Evolutionary conservation across 2,329 filamentous ascomycete genomes (phyloP).

Genomic region (Ophiostoma tasmaniense): DNA sequence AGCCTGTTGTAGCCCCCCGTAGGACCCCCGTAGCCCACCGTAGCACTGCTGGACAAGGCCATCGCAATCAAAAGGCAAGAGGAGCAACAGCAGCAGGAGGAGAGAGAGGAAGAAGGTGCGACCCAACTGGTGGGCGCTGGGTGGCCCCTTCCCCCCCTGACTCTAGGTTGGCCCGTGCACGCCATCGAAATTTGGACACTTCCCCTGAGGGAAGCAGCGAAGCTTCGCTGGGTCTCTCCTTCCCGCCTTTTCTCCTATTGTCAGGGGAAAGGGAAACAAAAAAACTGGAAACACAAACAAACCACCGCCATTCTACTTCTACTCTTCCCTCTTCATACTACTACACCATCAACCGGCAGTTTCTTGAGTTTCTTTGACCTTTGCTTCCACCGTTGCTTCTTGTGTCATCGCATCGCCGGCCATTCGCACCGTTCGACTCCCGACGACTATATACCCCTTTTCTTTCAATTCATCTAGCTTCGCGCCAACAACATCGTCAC

Average conservation of each 20-base stretch:
- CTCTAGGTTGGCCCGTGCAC: slow-evolving; percentile 22
- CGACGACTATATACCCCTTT: slow-evolving; percentile 1
- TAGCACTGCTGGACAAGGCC: slow-evolving; percentile 8
- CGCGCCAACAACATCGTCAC: slow-evolving; percentile 16
- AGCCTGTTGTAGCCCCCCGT: background rate
- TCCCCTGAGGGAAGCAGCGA: slow-evolving; percentile 19
- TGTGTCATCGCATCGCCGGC: slow-evolving; percentile 2
- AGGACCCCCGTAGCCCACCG: background rate
- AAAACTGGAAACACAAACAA: slow-evolving; percentile 19
- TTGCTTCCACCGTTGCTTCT: background rate
- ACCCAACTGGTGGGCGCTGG: slow-evolving; percentile 2
- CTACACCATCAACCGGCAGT: slow-evolving; percentile 7
- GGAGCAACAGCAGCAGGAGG: slow-evolving; percentile 13
- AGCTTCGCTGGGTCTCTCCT: slow-evolving; percentile 19
- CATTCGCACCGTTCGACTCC: background rate
- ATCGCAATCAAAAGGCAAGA: slow-evolving; percentile 16
- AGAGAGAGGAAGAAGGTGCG: background rate
- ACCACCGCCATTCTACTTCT: slow-evolving; percentile 11
- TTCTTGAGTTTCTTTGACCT: background rate
- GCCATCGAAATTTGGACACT: slow-evolving; percentile 24
- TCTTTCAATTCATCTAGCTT: background rate
- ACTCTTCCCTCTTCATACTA: slow-evolving; percentile 1
- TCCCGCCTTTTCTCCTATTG: slow-evolving; percentile 19
- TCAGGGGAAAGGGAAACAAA: slow-evolving; percentile 14
- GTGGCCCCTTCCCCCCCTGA: slow-evolving; percentile 21